Base-by-base conservation (phyloP, 345 rosid genomes). In the Leavenworthia alabamica region DNA sequence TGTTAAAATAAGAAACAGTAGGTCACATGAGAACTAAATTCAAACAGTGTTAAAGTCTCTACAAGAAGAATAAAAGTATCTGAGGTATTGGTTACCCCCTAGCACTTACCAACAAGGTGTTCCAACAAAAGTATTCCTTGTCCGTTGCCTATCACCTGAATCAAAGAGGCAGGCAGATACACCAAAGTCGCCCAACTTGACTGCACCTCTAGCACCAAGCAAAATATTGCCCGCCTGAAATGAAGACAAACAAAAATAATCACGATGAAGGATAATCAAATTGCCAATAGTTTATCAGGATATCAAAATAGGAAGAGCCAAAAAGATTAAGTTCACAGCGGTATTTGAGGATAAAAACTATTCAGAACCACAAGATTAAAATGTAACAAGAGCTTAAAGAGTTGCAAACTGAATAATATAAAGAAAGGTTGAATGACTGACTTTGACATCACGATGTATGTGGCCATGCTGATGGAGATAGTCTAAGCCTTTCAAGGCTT, bases 391-490 rank as follows among this genome's bases (percentile, higher is more conserved):
- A n/a, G n/a, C n/a, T n/a, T n/a, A 40, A 45, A 35, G n/a, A n/a
- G n/a, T n/a, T n/a, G n/a, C n/a, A n/a, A n/a, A n/a, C n/a, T n/a
- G n/a, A n/a, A n/a, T n/a, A n/a, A n/a, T n/a, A n/a, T n/a, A n/a
- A n/a, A n/a, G n/a, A 46, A 37, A 48, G 44, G 13, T 45, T 26
- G 13, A 45, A 46, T 20, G 2, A 75, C 92, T 56, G 64, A 93
- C 99, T 75, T 93, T 93, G 65, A 93, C 96, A 78, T 93, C 99
- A 22, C 99, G 86, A 68, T 93, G 99, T 39, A 93, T 93, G 75
- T 85, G 96, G 7, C 99, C 99, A 75, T 93, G 99, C 55, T 89
- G 96, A 78, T 93, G 99, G 59, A 93, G 99, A 80, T 89, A 93
- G 53, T 89, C 97, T 59, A 93, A 77, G 8, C 96, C 99, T 68